phyloP scores from a whole-genome alignment of 108 stramenopile genomes.

The Fragilaria radians region DNA sequence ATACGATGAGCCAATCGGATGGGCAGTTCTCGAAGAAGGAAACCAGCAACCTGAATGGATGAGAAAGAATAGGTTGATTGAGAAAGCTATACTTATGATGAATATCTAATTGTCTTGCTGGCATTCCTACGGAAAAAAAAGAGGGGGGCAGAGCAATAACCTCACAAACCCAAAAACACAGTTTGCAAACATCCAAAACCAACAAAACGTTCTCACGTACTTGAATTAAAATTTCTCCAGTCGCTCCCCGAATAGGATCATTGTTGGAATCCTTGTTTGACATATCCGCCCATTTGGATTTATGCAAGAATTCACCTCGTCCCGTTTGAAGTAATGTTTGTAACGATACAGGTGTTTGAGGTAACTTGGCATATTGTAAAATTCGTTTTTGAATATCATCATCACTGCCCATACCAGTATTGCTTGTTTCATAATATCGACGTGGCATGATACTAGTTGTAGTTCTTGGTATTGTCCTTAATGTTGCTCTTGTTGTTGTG shows the following conservation, averaged over 20 bases:
- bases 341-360: conserved; percentile 64
- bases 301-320: conserved; percentile 76
- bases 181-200: not conserved
- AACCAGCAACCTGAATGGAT: conserved; percentile 64
- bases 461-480: too few species aligned
- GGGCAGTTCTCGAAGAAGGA: conserved; percentile 92
- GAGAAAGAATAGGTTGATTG: not conserved
- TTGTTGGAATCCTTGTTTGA: conserved; percentile 22
- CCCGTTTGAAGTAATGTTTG: conserved; percentile 82
- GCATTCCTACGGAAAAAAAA: too few species aligned
- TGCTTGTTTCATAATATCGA: too few species aligned
- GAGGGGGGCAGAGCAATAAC: too few species aligned
- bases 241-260: conserved; percentile 29
- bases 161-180: too few species aligned
- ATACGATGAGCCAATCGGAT: conserved; percentile 97
- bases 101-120: too few species aligned
- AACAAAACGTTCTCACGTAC: conserved; percentile 4
- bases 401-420: too few species aligned
- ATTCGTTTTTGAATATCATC: conserved; percentile 24
- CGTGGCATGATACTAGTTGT: too few species aligned
- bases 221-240: conserved; percentile 45
- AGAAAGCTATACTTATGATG: too few species aligned
- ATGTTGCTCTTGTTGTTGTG: too few species aligned
- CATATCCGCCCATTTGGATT: conserved; percentile 12
- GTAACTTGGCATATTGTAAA: conserved; percentile 26